Percentiles rank a stretch among this genome's conserved stretches.
Conservation (phyloP, 2,329 filamentous ascomycete genomes). For the Cytospora schulzeri region DNA sequence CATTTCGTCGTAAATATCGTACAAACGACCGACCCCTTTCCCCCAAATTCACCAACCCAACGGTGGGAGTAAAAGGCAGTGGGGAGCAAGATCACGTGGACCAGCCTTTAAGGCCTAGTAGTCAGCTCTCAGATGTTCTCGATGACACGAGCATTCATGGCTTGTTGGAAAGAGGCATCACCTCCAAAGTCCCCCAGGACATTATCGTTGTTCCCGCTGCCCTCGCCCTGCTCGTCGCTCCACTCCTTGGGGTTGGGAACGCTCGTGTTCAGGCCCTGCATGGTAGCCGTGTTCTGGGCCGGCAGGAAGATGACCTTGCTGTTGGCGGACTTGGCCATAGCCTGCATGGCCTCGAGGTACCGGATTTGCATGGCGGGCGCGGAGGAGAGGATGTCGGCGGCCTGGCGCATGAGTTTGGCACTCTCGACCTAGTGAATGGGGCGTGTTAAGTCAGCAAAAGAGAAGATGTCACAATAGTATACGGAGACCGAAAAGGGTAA, state of each 20-base stretch:
- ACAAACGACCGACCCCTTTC: not conserved
- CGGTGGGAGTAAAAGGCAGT: no score
- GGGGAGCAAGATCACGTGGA: conserved; percentile 19
- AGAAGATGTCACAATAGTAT: not conserved
- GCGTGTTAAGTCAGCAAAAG: conserved; percentile 7
- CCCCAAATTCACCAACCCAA: no score
- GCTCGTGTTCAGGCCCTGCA: conserved; percentile 44
- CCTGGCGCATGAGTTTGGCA: conserved; percentile 90
- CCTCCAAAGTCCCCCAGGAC: conserved; percentile 52
- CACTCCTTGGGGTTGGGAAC: conserved; percentile 42
- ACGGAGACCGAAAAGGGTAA: not conserved
- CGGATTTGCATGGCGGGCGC: conserved; percentile 98
- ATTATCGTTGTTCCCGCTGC: conserved; percentile 35
- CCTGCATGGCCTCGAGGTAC: conserved; percentile 97
- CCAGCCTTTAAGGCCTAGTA: conserved; percentile 19
- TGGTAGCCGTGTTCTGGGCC: conserved; percentile 58
- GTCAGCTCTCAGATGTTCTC: conserved; percentile 73
- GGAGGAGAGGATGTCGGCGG: conserved; percentile 87
- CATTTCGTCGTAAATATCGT: not conserved
- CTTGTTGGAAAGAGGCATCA: conserved; percentile 70
- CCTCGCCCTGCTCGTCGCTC: conserved; percentile 48
- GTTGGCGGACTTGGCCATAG: conserved; percentile 94
- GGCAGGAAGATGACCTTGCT: conserved; percentile 86
- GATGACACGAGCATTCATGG: conserved; percentile 78
- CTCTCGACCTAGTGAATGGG: conserved; percentile 68